Evolutionary conservation across 768 basidiomycete genomes (phyloP).

Genomic region (Asterophora lycoperdoides): DNA sequence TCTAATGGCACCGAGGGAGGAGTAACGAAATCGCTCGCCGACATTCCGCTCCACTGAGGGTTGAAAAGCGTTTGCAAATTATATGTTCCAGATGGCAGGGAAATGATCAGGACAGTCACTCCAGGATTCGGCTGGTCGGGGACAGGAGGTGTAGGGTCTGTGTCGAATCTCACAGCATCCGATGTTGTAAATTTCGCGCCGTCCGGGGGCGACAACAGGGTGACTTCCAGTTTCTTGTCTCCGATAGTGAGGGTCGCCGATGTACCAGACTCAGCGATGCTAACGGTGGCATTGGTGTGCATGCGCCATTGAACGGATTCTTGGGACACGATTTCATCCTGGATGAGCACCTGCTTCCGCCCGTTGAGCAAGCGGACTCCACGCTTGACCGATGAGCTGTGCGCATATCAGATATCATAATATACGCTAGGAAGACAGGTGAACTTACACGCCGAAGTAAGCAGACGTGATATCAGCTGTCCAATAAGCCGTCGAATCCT

Average conservation of each 20-base stretch:
- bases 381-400: slow-evolving; percentile 69
- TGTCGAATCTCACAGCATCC: slow-evolving; percentile 48
- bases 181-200: slow-evolving; percentile 62
- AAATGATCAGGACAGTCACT: slow-evolving; percentile 77
- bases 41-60: slow-evolving; percentile 82
- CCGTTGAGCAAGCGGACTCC: slow-evolving; percentile 81
- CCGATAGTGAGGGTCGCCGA: slow-evolving; percentile 75
- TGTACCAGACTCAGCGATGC: slow-evolving; percentile 39
- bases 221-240: slow-evolving; percentile 60
- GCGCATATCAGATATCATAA: slow-evolving; percentile 2
- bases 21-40: slow-evolving; percentile 52
- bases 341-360: slow-evolving; percentile 84
- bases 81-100: slow-evolving; percentile 64
- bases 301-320: slow-evolving; percentile 79
- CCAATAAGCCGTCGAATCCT: slow-evolving; percentile 79
- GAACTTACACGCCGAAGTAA: slow-evolving; percentile 69
- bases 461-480: slow-evolving; percentile 73
- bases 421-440: slow-evolving; percentile 8
- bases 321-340: slow-evolving; percentile 78
- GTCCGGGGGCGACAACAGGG: slow-evolving; percentile 61
- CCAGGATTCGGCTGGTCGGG: slow-evolving; percentile 73
- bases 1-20: slow-evolving; percentile 69
- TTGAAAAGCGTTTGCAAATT: slow-evolving; percentile 84
- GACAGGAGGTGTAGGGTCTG: slow-evolving; percentile 58
- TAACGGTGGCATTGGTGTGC: slow-evolving; percentile 91